A percentile compares a stretch with the other conserved stretches of the same genome.
These are phyloP conservation scores for Xylaria sp. DNA, from an alignment of 2,329 filamentous ascomycete species.

Conservation along the genomic window DNA sequence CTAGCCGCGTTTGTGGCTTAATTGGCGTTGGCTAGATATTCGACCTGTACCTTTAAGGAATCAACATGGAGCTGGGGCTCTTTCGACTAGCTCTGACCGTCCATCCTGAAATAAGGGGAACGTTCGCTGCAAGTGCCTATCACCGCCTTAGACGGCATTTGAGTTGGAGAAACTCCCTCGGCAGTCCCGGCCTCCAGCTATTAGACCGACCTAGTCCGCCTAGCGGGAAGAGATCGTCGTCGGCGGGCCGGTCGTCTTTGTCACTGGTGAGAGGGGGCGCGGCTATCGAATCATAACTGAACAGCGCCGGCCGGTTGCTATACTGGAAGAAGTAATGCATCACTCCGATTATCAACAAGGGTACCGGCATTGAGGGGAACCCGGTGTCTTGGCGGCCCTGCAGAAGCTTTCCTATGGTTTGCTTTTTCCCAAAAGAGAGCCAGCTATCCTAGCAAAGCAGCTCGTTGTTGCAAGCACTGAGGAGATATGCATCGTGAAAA, in stretches of 20 bases:
- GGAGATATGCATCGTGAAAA: slow-evolving; percentile 3
- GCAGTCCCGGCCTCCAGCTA: not conserved
- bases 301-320: not conserved
- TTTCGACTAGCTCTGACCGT: not conserved
- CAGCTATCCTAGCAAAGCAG: not conserved
- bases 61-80: not conserved
- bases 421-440: not conserved
- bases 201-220: not conserved
- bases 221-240: not conserved
- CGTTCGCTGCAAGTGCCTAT: not conserved
- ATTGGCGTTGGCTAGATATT: not conserved
- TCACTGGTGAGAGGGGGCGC: not conserved
- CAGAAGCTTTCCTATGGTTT: not conserved
- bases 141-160: not conserved
- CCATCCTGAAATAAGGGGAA: not conserved
- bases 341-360: not conserved
- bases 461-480: not conserved
- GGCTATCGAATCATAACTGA: not conserved
- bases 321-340: not conserved
- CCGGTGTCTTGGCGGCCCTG: slow-evolving; percentile 13
- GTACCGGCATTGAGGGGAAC: slow-evolving; percentile 14
- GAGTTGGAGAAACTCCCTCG: not conserved
- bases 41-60: not conserved
- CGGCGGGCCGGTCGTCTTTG: not conserved
- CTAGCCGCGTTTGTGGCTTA: no score